These are phyloP conservation scores for Wickerhamiella nectarea DNA, from an alignment of 805 yeast genomes.

Conservation along the genomic window DNA sequence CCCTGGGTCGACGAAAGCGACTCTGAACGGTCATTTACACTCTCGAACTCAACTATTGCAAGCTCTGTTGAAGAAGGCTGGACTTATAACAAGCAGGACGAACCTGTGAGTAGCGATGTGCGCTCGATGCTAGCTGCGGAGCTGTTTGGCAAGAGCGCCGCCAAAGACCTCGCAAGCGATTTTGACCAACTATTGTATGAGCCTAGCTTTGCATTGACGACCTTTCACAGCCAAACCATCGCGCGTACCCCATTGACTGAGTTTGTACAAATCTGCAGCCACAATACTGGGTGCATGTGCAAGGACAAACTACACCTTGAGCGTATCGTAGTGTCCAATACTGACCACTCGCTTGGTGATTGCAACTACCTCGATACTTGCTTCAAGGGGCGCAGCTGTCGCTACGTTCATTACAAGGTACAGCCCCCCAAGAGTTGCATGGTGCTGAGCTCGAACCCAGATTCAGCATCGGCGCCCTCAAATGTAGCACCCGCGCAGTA, in stretches of 20 bases:
- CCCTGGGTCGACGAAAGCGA: not conserved
- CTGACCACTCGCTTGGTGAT: constrained; percentile 68
- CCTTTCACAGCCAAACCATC: not conserved
- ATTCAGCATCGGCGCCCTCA: not conserved
- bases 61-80: not conserved
- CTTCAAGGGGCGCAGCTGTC: constrained; percentile 66
- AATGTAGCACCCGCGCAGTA: constrained; percentile 52
- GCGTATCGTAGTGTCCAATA: constrained; percentile 30
- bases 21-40: not conserved
- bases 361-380: constrained; percentile 92
- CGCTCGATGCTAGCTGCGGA: constrained; percentile 3
- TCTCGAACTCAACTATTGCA: not conserved
- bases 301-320: constrained; percentile 22
- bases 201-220: not conserved
- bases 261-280: constrained; percentile 3
- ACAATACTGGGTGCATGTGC: not conserved
- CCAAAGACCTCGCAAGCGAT: not conserved
- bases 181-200: not conserved
- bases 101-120: not conserved
- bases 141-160: not conserved
- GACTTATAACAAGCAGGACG: no score
- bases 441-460: not conserved
- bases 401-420: constrained; percentile 57
- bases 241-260: not conserved
- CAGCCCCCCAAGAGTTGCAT: constrained; percentile 3